These are phyloP conservation scores for Tetracentron sinense DNA, from an alignment of 164 flowering plant genomes.

Conservation along the genomic window DNA sequence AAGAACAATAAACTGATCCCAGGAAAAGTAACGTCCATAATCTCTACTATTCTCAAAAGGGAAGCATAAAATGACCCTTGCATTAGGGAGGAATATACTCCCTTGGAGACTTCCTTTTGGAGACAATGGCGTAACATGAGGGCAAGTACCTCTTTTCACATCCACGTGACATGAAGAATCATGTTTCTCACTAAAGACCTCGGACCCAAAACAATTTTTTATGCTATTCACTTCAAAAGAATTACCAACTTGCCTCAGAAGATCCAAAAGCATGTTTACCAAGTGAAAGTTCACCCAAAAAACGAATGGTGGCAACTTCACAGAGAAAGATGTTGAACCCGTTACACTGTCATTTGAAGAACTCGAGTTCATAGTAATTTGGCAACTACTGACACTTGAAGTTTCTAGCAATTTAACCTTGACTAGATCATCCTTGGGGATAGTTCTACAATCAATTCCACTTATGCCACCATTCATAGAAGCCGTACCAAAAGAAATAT, in stretches of 20 bases:
- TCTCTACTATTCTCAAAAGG: slow-evolving; percentile 41
- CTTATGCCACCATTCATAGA: slow-evolving; percentile 8
- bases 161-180: slow-evolving; percentile 22
- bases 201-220: slow-evolving; percentile 16
- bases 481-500: slow-evolving; percentile 11
- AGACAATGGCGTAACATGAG: slow-evolving; percentile 18
- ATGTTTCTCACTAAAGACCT: slow-evolving; percentile 16
- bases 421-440: slow-evolving; percentile 22
- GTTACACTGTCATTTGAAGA: slow-evolving; percentile 21
- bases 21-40: slow-evolving; percentile 26
- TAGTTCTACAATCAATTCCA: slow-evolving; percentile 13
- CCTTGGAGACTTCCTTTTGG: slow-evolving; percentile 40
- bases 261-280: slow-evolving; percentile 37
- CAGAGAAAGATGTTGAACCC: slow-evolving; percentile 44
- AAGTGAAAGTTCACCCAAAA: slow-evolving; percentile 66
- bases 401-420: slow-evolving; percentile 56
- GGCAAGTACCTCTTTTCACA: slow-evolving; percentile 16
- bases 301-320: slow-evolving; percentile 63
- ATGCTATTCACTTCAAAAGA: slow-evolving; percentile 18
- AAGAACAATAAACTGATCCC: slow-evolving; percentile 66
- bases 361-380: slow-evolving; percentile 26
- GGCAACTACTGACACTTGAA: slow-evolving; percentile 32
- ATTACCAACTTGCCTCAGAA: slow-evolving; percentile 35
- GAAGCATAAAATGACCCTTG: slow-evolving; percentile 70
- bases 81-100: slow-evolving; percentile 44